A percentile compares a stretch with the other conserved stretches of the same genome.
These are phyloP conservation scores for Cercospora sojina DNA, from an alignment of 2,329 filamentous ascomycete genomes.

Conservation along the genomic window DNA sequence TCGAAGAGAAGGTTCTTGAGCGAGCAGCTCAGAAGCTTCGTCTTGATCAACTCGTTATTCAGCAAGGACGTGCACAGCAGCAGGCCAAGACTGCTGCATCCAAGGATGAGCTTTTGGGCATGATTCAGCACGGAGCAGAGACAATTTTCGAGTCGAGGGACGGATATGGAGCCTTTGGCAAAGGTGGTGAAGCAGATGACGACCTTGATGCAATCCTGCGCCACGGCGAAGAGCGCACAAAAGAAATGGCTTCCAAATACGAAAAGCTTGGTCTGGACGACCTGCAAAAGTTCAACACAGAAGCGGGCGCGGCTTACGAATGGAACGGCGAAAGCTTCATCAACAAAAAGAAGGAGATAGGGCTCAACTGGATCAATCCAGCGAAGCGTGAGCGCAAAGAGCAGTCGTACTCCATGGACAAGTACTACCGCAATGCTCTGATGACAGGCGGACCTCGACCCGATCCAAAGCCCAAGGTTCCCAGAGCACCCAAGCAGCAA, in stretches of 20 bases:
- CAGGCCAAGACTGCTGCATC: constrained; percentile 88
- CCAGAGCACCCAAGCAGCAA: constrained; percentile 91
- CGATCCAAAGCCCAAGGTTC: constrained; percentile 89
- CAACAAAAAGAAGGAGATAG: constrained; percentile 78
- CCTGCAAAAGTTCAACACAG: constrained; percentile 94
- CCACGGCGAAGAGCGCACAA: constrained; percentile 84
- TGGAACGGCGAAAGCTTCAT: constrained; percentile 99
- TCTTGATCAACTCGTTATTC: constrained; percentile 94
- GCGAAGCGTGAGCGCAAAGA: constrained; percentile 98
- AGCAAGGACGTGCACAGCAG: constrained; percentile 90
- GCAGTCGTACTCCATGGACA: constrained; percentile 96
- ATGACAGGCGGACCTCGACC: constrained; percentile 75
- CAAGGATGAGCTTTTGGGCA: constrained; percentile 92
- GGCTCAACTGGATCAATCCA: constrained; percentile 95
- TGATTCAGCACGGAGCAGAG: constrained; percentile 99
- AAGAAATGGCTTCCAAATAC: constrained; percentile 87
- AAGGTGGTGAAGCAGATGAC: constrained; percentile 70
- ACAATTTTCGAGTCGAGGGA: constrained; percentile 81
- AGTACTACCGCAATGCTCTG: constrained; percentile 92
- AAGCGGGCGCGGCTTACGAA: constrained; percentile 79
- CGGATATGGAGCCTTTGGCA: constrained; percentile 59
- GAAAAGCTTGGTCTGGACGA: constrained; percentile 97
- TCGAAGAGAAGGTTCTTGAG: constrained; percentile 97
- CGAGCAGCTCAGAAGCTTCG: constrained; percentile 94
- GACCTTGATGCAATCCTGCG: constrained; percentile 87